A percentile compares a stretch with the other conserved stretches of the same genome.
Evolutionary conservation across 116 monocot species (phyloP).

Genomic region (Posidonia oceanica): DNA sequence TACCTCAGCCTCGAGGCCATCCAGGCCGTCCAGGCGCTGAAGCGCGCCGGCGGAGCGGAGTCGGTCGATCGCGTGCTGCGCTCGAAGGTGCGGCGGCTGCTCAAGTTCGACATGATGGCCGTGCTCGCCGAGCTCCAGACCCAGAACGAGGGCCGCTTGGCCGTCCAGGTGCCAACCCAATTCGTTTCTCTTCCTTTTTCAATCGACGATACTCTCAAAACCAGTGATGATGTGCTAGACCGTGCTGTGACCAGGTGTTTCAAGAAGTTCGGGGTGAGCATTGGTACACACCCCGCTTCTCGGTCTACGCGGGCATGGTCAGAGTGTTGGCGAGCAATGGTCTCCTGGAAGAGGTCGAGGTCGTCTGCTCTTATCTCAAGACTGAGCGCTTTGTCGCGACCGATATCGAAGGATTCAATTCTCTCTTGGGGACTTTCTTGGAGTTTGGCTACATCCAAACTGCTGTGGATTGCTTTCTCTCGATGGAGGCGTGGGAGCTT

Average conservation of each 20-base stretch:
- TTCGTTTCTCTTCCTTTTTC: background rate
- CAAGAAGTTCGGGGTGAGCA: constrained; percentile 76
- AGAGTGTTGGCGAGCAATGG: constrained; percentile 41
- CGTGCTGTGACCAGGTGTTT: constrained; percentile 39
- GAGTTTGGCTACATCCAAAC: constrained; percentile 40
- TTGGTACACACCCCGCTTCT: constrained; percentile 72
- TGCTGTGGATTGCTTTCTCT: constrained; percentile 63
- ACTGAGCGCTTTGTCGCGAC: constrained; percentile 29
- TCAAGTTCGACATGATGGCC: constrained; percentile 72
- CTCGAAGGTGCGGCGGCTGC: constrained; percentile 55
- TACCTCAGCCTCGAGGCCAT: constrained; percentile 89
- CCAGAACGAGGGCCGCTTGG: constrained; percentile 52
- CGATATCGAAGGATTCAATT: constrained; percentile 74
- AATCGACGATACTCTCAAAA: no score
- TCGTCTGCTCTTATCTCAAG: constrained; percentile 43
- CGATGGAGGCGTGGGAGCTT: constrained; percentile 77
- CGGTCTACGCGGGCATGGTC: constrained; percentile 53
- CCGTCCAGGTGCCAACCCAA: constrained; percentile 38
- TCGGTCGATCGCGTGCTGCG: constrained; percentile 17
- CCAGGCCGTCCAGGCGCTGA: constrained; percentile 85
- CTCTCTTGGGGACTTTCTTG: constrained; percentile 42
- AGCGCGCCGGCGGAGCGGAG: constrained; percentile 12
- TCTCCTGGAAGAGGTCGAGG: constrained; percentile 34
- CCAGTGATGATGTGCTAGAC: background rate
- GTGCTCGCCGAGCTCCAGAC: constrained; percentile 59